These are phyloP conservation scores for Carpinus viminea DNA, from an alignment of 306 rosid species.

Conservation along the genomic window DNA sequence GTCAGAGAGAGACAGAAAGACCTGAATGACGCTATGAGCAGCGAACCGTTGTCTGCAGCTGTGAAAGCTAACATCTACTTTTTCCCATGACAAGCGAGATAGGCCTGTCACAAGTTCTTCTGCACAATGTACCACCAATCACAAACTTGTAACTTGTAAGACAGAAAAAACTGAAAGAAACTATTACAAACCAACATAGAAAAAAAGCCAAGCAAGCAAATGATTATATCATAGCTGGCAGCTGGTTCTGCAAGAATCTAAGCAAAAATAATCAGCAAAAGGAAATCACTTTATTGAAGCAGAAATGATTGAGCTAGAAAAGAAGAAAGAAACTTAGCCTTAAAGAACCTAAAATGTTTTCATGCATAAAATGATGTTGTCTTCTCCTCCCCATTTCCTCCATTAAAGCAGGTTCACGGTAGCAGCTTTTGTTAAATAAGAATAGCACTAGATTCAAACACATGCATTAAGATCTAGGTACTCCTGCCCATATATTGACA, in stretches of 20 bases:
- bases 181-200: not conserved
- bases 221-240: not conserved
- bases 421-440: not conserved
- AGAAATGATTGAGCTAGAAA: not conserved
- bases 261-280: not conserved
- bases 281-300: not conserved
- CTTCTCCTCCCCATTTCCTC: not conserved
- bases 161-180: not conserved
- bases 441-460: not conserved
- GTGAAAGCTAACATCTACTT: constrained; percentile 94
- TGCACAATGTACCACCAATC: constrained; percentile 40
- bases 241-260: not conserved
- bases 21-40: constrained; percentile 99
- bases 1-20: constrained; percentile 19
- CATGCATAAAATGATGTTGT: not conserved
- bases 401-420: not conserved
- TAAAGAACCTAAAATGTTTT: not conserved
- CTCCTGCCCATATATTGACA: not conserved
- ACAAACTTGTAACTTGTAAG: constrained; percentile 19
- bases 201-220: not conserved
- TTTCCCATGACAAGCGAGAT: constrained; percentile 88
- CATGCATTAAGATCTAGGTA: not conserved
- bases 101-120: constrained; percentile 86
- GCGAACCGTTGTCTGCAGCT: constrained; percentile 72
- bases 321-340: not conserved